Evolutionary conservation across 2,329 filamentous ascomycete species (phyloP).

Genomic region (Pseudogymnoascus sp.): DNA sequence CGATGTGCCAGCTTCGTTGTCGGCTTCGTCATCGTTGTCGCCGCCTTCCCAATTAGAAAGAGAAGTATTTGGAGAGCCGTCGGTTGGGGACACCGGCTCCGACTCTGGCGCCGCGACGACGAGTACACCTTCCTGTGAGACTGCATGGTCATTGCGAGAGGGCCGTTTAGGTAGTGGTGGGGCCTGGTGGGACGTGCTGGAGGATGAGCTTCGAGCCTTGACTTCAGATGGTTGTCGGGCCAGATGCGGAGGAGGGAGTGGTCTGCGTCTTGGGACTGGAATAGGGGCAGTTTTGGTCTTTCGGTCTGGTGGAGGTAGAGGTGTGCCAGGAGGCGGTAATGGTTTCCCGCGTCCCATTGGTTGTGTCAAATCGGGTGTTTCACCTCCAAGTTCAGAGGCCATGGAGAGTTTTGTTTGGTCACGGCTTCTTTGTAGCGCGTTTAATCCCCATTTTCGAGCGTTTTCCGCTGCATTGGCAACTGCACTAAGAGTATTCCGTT

Average conservation of each 20-base stretch:
- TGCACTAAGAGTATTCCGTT: conserved; percentile 44
- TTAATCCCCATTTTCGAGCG: conserved; percentile 52
- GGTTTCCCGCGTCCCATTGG: conserved; percentile 79
- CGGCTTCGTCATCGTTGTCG: background rate
- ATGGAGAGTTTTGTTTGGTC: conserved; percentile 32
- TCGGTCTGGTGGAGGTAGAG: conserved; percentile 61
- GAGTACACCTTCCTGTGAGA: conserved; percentile 35
- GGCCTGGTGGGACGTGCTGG: conserved; percentile 15
- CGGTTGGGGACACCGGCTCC: conserved; percentile 40
- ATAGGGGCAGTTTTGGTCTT: conserved; percentile 49
- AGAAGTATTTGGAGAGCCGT: conserved; percentile 18
- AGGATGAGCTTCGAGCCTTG: background rate
- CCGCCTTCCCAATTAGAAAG: background rate
- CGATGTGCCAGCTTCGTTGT: too few species aligned
- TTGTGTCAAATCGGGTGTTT: conserved; percentile 32
- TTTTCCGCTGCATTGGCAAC: conserved; percentile 47
- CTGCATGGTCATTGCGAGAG: conserved; percentile 27
- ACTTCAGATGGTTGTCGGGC: conserved; percentile 21
- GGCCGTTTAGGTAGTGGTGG: conserved; percentile 40
- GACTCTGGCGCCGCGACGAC: conserved; percentile 58
- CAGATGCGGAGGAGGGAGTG: conserved; percentile 39
- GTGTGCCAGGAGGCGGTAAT: conserved; percentile 70
- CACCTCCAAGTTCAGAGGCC: conserved; percentile 10
- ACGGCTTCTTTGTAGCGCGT: conserved; percentile 42
- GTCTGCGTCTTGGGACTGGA: conserved; percentile 55